Evolutionary conservation across 345 rosid species (phyloP).

Genomic region (Corchorus olitorius): DNA sequence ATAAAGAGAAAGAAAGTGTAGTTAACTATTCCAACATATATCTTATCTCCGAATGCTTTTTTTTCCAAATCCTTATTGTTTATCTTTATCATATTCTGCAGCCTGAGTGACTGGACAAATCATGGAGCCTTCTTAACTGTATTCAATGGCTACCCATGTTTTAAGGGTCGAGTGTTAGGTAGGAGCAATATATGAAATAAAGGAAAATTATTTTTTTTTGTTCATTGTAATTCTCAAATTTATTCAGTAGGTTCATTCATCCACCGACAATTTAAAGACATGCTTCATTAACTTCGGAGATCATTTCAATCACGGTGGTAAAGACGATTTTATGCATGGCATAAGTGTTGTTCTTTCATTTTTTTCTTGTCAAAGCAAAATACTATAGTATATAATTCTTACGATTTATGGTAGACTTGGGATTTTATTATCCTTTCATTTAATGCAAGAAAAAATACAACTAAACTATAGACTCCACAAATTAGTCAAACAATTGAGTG

Average conservation of each 20-base stretch:
- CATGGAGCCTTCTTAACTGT: conserved; percentile 3
- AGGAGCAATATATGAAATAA: neutral
- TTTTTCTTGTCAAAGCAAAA: neutral
- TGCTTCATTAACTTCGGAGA: neutral
- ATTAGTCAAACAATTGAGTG: too few relatives aligned
- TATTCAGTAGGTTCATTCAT: neutral
- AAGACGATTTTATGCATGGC: neutral
- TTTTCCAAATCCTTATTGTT: neutral
- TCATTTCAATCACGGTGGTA: neutral
- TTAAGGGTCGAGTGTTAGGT: conserved; percentile 14
- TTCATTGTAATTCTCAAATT: neutral
- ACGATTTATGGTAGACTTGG: neutral
- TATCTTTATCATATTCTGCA: neutral
- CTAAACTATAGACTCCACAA: too few relatives aligned
- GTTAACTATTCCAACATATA: too few relatives aligned
- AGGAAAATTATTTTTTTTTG: too few relatives aligned
- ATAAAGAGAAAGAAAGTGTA: too few relatives aligned
- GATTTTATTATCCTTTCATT: neutral
- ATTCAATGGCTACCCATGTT: conserved; percentile 19
- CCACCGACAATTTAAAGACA: neutral
- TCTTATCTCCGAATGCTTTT: neutral
- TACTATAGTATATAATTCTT: neutral
- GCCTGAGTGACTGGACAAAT: neutral
- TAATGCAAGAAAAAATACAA: neutral
- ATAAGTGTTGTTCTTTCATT: neutral